Evolutionary conservation across 2,329 filamentous ascomycete genomes (phyloP), one percentile per base, ranked within the genome.

Genomic region (Mycosphaerella arachidis): DNA sequence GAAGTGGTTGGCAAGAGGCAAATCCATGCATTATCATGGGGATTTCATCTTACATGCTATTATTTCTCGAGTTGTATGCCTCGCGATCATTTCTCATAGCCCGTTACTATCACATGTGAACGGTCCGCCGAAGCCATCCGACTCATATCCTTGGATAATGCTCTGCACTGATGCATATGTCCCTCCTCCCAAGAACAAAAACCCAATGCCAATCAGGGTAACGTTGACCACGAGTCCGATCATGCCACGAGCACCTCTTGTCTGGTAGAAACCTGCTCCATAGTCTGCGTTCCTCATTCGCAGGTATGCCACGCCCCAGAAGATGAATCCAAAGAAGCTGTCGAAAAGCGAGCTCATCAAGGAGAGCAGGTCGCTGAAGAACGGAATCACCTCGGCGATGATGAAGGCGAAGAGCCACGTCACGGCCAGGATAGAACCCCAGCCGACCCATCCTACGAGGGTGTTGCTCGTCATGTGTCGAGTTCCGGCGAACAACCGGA

Each of bases 251-350:
- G 86, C 68, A 52, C 82, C 84, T 35, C 83, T 78, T 1, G 76
- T 77, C 63, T 79, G 81, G 54, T 82, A 80, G 33, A 83, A 80
- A 0, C 78, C 76, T 2, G 81, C 71, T 6, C 82, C 80, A 37
- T 84, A 81, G 63, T 90, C 87, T 1, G 83, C 87, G 20, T 77
- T 78, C 52, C 89, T 82, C 88, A 93, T 90, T 58, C 88, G 84
- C 70, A 92, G 83, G 71, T 91, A 93, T 0, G 89, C 90, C 1
- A 91, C 83, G 12, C 88, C 90, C 90, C 90, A 97, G 80, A 96
- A 97, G 71, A 96, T 96, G 80, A 96, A 97, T 27, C 92, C 92
- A 69, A 93, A 93, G 81, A 92, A 93, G 56, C 89, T 93, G 76
- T 96, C 91, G 71, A 96, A 96, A 1, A 96, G 83, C 4, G 91